Base-by-base conservation (phyloP, 2,329 filamentous ascomycete genomes). In the Botrytis fabae region DNA sequence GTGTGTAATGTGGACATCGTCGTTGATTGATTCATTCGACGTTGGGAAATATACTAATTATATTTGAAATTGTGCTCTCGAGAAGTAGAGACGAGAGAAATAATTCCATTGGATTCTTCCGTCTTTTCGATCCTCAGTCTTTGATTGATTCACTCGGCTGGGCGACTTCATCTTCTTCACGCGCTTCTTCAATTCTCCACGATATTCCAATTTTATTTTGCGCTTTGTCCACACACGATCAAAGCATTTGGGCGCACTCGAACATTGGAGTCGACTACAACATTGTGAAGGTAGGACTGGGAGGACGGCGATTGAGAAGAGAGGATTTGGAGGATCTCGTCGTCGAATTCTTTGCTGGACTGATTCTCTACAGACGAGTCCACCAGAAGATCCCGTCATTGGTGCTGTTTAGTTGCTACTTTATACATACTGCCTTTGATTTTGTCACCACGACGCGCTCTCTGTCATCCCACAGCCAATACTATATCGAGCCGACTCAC, bases 11-110 rank as follows among this genome's bases (percentile, higher is more conserved):
- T 70, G 61, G 51, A 51, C 35, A 40, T 73, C 46, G 44, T 28
- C 69, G 57, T 70, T 54, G 35, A 61, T 72, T 59, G 44, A 61
- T 72, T 68, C 35, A 66, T 66, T 40, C 35, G 60, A 68, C 38
- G 59, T 28, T 54, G 40, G 22, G 63, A 35, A 57, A 59, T 48
- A 59, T 68, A 59, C 42, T 54, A 62, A 69, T 62, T 28, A 8
- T 40, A 71, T n/a, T 8, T 5, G 44, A 65, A 25, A 32, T 32
- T 20, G 22, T 25, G 14, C 10, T 57, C 25, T 40, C 20, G 7
- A 20, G 51, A 60, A 61, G 38, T 46, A 18, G 9, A 61, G 64
- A 68, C 64, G 48, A 40, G 64, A 57, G 48, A 54, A 42, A 54
- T 18, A 42, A 32, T 42, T 28, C 28, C 25, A 10, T 42, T 8